These are phyloP conservation scores for Boletus semigastroideus DNA, from an alignment of 1,284 basidiomycete genomes.

Conservation along the genomic window DNA sequence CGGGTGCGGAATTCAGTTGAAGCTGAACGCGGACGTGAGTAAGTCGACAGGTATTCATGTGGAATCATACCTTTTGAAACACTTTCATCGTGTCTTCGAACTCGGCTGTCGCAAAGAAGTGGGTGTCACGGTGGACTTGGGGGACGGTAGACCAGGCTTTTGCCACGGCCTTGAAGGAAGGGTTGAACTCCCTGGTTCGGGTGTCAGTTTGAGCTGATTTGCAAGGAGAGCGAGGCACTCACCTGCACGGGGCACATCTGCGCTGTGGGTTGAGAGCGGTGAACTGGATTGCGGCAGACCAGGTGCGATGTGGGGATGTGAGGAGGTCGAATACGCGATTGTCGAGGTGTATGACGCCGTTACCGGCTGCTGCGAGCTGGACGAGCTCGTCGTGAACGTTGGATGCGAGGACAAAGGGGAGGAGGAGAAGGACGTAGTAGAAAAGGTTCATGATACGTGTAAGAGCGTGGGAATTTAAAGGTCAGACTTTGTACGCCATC, in stretches of 20 bases:
- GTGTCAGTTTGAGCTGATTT: not conserved
- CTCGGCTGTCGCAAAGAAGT: slow-evolving; percentile 92
- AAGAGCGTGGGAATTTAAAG: slow-evolving; percentile 14
- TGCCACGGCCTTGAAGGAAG: slow-evolving; percentile 76
- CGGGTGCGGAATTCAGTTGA: slow-evolving; percentile 80
- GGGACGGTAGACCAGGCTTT: slow-evolving; percentile 74
- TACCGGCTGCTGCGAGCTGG: slow-evolving; percentile 63
- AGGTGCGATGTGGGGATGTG: slow-evolving; percentile 71
- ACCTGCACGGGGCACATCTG: slow-evolving; percentile 83
- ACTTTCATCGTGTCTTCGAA: slow-evolving; percentile 74
- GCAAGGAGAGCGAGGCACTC: slow-evolving; percentile 20
- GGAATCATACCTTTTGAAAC: slow-evolving; percentile 72
- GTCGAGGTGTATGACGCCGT: slow-evolving; percentile 82
- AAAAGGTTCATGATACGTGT: slow-evolving; percentile 29
- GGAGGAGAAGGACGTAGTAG: slow-evolving; percentile 37
- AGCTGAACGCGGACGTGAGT: slow-evolving; percentile 32
- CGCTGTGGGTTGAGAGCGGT: slow-evolving; percentile 81
- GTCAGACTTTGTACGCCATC: not conserved
- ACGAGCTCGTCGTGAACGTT: slow-evolving; percentile 53
- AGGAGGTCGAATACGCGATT: slow-evolving; percentile 74
- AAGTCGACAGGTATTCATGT: not conserved
- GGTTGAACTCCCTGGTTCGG: slow-evolving; percentile 73
- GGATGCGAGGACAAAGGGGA: slow-evolving; percentile 47
- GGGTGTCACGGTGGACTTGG: slow-evolving; percentile 62
- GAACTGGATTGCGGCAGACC: slow-evolving; percentile 81